phyloP scores from a whole-genome alignment of 768 basidiomycete species.

The Coprinopsis sp. region DNA sequence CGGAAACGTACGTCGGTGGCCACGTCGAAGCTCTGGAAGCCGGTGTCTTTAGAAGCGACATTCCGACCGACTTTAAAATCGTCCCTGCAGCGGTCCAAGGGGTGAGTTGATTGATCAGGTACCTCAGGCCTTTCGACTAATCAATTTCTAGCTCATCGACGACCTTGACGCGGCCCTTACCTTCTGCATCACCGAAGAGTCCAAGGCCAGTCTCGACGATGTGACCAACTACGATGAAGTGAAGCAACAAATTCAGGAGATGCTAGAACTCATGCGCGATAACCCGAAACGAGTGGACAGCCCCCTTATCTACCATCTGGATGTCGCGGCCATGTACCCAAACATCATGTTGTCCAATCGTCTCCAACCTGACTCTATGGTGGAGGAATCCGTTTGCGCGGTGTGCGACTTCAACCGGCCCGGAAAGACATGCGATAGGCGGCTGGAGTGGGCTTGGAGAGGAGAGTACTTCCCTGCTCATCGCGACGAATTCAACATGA shows the following conservation, averaged over 20 bases:
- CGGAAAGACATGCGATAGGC: slow-evolving; percentile 89
- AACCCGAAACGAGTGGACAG: slow-evolving; percentile 84
- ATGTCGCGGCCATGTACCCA: slow-evolving; percentile 99
- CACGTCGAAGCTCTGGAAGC: slow-evolving; percentile 99
- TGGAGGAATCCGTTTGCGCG: slow-evolving; percentile 93
- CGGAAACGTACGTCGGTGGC: slow-evolving; percentile 98
- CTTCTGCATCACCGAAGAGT: slow-evolving; percentile 88
- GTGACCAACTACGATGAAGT: slow-evolving; percentile 97
- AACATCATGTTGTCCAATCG: slow-evolving; percentile 99
- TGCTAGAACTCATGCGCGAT: slow-evolving; percentile 88
- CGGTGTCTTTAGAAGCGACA: slow-evolving; percentile 96
- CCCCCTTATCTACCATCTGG: slow-evolving; percentile 96
- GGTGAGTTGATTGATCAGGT: slow-evolving; percentile 33
- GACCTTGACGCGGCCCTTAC: slow-evolving; percentile 89
- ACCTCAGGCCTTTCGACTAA: slow-evolving; percentile 1
- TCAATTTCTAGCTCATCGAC: slow-evolving; percentile 66
- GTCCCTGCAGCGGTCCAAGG: slow-evolving; percentile 82
- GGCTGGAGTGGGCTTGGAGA: slow-evolving; percentile 97
- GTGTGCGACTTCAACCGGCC: slow-evolving; percentile 98
- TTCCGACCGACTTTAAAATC: slow-evolving; percentile 91
- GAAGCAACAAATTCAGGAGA: slow-evolving; percentile 67
- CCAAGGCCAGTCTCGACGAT: slow-evolving; percentile 66
- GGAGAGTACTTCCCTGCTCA: slow-evolving; percentile 98
- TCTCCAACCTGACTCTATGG: slow-evolving; percentile 95
- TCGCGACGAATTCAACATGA: slow-evolving; percentile 98